Evolutionary conservation across 306 rosid species (phyloP), one percentile per base, ranked within the genome.

Genomic region (Rosa persica): DNA sequence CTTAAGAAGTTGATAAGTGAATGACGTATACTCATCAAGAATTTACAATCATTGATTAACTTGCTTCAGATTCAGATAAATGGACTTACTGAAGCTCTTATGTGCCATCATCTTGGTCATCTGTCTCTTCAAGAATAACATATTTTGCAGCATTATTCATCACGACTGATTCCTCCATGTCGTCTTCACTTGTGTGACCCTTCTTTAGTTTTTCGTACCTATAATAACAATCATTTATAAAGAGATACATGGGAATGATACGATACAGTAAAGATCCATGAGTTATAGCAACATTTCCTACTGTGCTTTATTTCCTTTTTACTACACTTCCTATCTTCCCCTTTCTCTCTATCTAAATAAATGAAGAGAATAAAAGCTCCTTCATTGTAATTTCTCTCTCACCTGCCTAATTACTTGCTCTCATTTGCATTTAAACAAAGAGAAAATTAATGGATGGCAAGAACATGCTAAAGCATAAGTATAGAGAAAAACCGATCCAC

Each of bases 51-150:
- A 62, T 30, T 66, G 70, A 8, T 40, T 23, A 40, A 76, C 87
- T 87, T 89, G 81, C 92, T 74, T 75, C 46, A 73, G 83, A 54
- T 79, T 76, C 64, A 55, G 49, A 77, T 72, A 57, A 70, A 76
- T 47, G 74, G 48, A 54, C 80, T 69, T 64, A 12, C 25, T 23
- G 25, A 40, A 52, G 81, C 73, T 74, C 74, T 89, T 84, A 91
- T 52, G 64, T 81, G 27, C 64, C 76, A 69, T 84, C 88, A 55
- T 92, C 90, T 82, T 82, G 91, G 79, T 89, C 93, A 30, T 92
- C 98, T 84, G 75, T 80, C 84, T 92, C 96, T 86, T 91, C 98
- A 46, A 95, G 93, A 77, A 95, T 91, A 82, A 95, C 93, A 85
- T 95, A 95, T 82, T 87, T 95, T 76, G 97, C 83, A n/a, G 86